These are phyloP conservation scores for Rhizophagus sp. DNA, from an alignment of 192 early-diverging fungal species.

Conservation along the genomic window DNA sequence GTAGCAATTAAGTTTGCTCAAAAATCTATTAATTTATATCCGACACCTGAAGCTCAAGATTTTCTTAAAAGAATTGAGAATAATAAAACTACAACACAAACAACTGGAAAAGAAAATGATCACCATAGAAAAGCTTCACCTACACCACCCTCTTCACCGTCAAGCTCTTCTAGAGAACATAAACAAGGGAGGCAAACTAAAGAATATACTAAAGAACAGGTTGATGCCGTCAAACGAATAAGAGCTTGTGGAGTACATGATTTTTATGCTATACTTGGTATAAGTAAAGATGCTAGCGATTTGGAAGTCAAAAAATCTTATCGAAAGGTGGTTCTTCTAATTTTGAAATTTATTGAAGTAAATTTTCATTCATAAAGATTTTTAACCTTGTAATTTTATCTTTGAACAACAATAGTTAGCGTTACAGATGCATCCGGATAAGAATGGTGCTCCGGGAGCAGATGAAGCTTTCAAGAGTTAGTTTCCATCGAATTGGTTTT, in stretches of 20 bases:
- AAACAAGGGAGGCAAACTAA: conserved; percentile 39
- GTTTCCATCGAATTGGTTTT: neutral
- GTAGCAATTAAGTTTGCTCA: conserved; percentile 81
- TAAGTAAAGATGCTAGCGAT: conserved; percentile 76
- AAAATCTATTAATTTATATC: conserved; percentile 78
- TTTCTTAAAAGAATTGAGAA: conserved; percentile 53
- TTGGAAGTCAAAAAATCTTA: conserved; percentile 92
- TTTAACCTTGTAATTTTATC: conserved; percentile 24
- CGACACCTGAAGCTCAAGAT: conserved; percentile 63
- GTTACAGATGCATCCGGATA: conserved; percentile 93
- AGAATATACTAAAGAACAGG: conserved; percentile 78
- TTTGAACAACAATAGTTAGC: conserved; percentile 61
- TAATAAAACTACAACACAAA: conserved; percentile 16
- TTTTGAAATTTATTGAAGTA: neutral
- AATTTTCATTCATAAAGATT: neutral
- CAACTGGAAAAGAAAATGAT: conserved; percentile 1
- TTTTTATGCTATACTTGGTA: conserved; percentile 81
- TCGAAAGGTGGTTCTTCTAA: conserved; percentile 64
- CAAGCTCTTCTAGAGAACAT: conserved; percentile 30
- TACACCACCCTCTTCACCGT: conserved; percentile 26
- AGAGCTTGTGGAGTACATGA: conserved; percentile 66
- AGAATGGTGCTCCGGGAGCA: conserved; percentile 91
- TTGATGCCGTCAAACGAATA: conserved; percentile 76
- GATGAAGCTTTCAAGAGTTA: conserved; percentile 94
- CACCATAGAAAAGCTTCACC: conserved; percentile 23